Evolutionary conservation across 495 filamentous ascomycete species (phyloP).

Genomic region (Xanthoparmelia taractica): DNA sequence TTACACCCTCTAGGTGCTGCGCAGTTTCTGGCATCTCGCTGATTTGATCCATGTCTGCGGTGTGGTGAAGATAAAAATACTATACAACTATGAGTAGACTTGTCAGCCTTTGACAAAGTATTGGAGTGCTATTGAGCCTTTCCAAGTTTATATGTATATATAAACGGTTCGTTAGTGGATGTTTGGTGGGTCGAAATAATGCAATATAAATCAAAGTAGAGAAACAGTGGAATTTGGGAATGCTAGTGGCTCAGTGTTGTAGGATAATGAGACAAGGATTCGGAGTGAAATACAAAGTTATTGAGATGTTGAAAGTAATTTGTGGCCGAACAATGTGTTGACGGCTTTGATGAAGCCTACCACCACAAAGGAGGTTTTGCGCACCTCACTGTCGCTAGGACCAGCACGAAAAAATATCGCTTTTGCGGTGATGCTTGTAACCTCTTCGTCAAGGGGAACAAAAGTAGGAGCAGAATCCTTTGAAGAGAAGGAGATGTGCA

Average conservation of each 20-base stretch:
- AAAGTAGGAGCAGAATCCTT: background rate
- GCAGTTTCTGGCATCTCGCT: background rate
- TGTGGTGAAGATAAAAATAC: background rate
- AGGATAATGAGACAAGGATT: background rate
- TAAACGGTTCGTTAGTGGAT: background rate
- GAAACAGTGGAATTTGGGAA: background rate
- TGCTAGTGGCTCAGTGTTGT: background rate
- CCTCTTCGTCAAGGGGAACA: background rate
- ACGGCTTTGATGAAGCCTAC: background rate
- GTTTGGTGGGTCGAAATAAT: background rate
- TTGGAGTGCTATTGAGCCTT: background rate
- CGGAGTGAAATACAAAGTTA: background rate
- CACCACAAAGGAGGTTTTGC: background rate
- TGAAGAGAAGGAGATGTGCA: background rate
- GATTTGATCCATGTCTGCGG: background rate
- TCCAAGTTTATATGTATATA: background rate
- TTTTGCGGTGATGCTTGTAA: background rate
- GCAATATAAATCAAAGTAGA: background rate
- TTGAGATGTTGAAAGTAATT: background rate
- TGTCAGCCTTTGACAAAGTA: background rate
- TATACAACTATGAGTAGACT: background rate
- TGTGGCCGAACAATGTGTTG: background rate
- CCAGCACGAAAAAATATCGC: no score
- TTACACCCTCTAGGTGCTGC: background rate
- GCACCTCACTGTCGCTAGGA: background rate